Base-by-base conservation (phyloP, 2,329 filamentous ascomycete species). In the Talaromyces sp. region DNA sequence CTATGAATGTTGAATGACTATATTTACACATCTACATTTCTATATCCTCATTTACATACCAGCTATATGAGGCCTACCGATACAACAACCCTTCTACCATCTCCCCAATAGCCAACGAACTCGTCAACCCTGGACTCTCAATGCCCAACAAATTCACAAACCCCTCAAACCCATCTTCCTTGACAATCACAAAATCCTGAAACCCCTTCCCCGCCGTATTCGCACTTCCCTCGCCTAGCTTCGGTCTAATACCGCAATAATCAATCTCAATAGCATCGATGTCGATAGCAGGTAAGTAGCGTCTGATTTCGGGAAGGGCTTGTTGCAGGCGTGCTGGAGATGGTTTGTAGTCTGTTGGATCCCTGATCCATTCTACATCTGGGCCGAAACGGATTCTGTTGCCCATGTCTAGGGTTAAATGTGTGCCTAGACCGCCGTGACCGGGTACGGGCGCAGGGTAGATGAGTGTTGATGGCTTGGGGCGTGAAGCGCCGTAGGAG, bases 111-210 rank as follows among this genome's bases (percentile, higher is more conserved):
- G 93, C 93, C 79, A 98, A 79, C 71, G 85, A 88, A 76, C 91
- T 95, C 56, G 94, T 98, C 76, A 98, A 79, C 4, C 94, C 94
- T 0, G 94, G 94, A 77, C 92, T 96, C 82, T 98, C 94, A 70
- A 97, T 97, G 0, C 93, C 94, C 71, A 98, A 74, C 70, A 98
- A 75, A 80, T 97, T 97, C 8, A 98, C 85, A 85, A 94, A 97
- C 1, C 92, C 93, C 1, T 85, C 80, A 72, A 86, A 93, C 0
- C 91, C 93, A 1, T 92, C 85, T 77, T 97, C 93, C 70, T 85
- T 86, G 67, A 84, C 78, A 54, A 99, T 89, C 17, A 91, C 83
- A 74, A 99, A 98, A 76, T 99, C 95, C 68, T 90, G 84, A 73
- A 96, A 96, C 0, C 86, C 88, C 68, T 86, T 85, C 1, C 79